Base-by-base conservation (phyloP, 352 stramenopile species). In the Phytopythium kandeliae region DNA sequence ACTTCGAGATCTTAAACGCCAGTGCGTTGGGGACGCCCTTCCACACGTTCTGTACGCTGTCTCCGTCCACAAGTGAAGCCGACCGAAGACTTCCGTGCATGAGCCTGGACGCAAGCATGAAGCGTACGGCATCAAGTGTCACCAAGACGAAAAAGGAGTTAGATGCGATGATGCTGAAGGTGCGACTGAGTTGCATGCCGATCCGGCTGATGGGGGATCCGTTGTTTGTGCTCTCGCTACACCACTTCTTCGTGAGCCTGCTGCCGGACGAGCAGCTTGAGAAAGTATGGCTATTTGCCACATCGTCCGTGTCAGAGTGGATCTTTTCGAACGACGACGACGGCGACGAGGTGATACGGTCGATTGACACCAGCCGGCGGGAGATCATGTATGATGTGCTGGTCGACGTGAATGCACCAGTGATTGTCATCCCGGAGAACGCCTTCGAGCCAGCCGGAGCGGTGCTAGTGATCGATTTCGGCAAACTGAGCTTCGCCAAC, bases 231-330 rank as follows among this genome's bases (percentile, higher is more conserved):
- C 57, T 89, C 31, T 73, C 76, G 24, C 43, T 92, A 15, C 60
- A 82, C n/a, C 55, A 68, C 13, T 93, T 93, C 48, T 91, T 93
- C 48, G 55, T 74, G 34, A 85, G 78, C 40, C 59, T 85, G 36
- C 31, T 90, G 15, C 67, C 78, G 11, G 74, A 87, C 8, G 71
- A 86, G 26, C 70, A 92, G 49, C 58, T 89, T 12, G 78, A 93
- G 26, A 76, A 72, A 34, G 79, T 86, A 10, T 93, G 83, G 83
- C 78, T 66, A 40, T 91, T 89, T 43, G 80, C 80, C 30, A 93
- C 83, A 25, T 89, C 75, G 37, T 92, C 83, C 24, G 78, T 93
- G 10, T 72, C 79, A 7, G 74, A 89, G 19, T 93, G 79, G 72
- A 85, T 93, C 37, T 91, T 90, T 57, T 68, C 80, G 1, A 73